These are phyloP conservation scores for Podochytrium sp. DNA, from an alignment of 192 early-diverging fungal species.

Conservation along the genomic window DNA sequence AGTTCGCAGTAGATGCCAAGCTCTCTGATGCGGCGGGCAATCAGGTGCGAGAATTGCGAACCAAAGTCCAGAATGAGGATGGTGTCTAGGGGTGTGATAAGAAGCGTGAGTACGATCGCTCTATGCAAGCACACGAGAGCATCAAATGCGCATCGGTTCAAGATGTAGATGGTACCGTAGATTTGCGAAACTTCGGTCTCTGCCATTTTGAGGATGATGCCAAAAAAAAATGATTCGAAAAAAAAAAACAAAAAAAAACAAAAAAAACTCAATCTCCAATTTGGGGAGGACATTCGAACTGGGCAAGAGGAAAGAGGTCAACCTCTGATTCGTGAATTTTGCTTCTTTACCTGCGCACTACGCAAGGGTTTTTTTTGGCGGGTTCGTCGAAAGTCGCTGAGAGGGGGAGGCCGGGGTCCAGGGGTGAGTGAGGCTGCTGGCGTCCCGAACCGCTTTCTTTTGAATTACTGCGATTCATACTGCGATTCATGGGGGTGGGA, in stretches of 20 bases:
- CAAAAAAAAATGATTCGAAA: constrained; percentile 4
- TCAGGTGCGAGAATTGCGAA: constrained; percentile 97
- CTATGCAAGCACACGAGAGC: not conserved
- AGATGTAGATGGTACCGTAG: constrained; percentile 17
- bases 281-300: too few species aligned
- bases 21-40: constrained; percentile 93
- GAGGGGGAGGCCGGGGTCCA: too few species aligned
- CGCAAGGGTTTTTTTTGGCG: too few species aligned
- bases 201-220: not conserved
- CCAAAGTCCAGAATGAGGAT: constrained; percentile 99
- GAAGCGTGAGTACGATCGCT: not conserved
- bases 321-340: too few species aligned
- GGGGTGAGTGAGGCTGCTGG: too few species aligned
- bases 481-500: too few species aligned
- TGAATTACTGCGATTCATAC: too few species aligned
- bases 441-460: too few species aligned
- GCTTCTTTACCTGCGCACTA: too few species aligned
- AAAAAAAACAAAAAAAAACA: constrained; percentile 19
- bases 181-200: constrained; percentile 35
- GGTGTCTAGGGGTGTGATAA: constrained; percentile 64
- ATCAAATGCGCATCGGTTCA: not conserved
- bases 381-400: too few species aligned
- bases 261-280: too few species aligned
- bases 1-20: constrained; percentile 99
- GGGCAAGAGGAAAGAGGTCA: too few species aligned